Evolutionary conservation across 768 basidiomycete genomes (phyloP).

Genomic region (Gymnopilus junonius): DNA sequence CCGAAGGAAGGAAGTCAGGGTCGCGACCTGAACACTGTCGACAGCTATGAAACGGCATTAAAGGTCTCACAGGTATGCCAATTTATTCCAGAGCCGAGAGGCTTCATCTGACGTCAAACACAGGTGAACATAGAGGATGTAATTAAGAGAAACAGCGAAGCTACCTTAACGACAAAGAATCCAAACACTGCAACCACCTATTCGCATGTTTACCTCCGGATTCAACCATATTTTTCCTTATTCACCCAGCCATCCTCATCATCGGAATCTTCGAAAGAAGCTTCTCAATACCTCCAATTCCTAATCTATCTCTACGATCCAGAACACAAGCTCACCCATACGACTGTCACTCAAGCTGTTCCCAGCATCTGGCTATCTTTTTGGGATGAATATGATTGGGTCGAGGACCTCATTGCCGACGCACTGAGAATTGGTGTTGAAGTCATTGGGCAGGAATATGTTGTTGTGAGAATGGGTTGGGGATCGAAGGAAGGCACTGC

Average conservation of each 20-base stretch:
- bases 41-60: slow-evolving; percentile 82
- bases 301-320: slow-evolving; percentile 79
- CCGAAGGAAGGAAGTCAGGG: slow-evolving; percentile 59
- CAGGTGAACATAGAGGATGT: slow-evolving; percentile 82
- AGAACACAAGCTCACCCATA: slow-evolving; percentile 73
- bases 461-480: slow-evolving; percentile 89
- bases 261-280: slow-evolving; percentile 35
- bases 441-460: slow-evolving; percentile 90
- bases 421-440: slow-evolving; percentile 83
- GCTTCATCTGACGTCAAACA: background rate
- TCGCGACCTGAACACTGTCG: slow-evolving; percentile 81
- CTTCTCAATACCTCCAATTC: slow-evolving; percentile 65
- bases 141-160: slow-evolving; percentile 61
- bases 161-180: slow-evolving; percentile 32
- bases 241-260: slow-evolving; percentile 45
- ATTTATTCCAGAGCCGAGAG: slow-evolving; percentile 9
- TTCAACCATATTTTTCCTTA: slow-evolving; percentile 82
- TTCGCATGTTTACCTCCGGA: slow-evolving; percentile 89
- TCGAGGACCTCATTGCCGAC: slow-evolving; percentile 93
- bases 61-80: slow-evolving; percentile 77
- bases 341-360: slow-evolving; percentile 82
- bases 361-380: slow-evolving; percentile 86
- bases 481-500: slow-evolving; percentile 36
- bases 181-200: slow-evolving; percentile 67
- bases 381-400: slow-evolving; percentile 95